Evolutionary conservation across 2,329 filamentous ascomycete species (phyloP).

Genomic region (Alternaria sp.): DNA sequence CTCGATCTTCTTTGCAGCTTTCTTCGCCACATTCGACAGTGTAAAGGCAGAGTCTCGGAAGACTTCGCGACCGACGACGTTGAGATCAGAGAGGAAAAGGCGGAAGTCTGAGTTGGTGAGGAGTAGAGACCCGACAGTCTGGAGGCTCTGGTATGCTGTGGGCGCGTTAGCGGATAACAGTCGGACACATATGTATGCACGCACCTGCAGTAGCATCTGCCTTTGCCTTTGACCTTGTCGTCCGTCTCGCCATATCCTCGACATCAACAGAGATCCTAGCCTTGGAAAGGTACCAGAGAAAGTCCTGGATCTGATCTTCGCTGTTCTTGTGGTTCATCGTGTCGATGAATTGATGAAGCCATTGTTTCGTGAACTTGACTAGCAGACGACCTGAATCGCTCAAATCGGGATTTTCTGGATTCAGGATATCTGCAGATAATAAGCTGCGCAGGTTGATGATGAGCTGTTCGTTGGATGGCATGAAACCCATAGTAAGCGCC

Average conservation of each 20-base stretch:
- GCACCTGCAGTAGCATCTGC: conserved; percentile 76
- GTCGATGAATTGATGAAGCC: conserved; percentile 82
- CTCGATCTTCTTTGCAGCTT: conserved; percentile 76
- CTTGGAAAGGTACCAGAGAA: conserved; percentile 83
- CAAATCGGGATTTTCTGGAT: conserved; percentile 75
- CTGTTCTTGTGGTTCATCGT: conserved; percentile 83
- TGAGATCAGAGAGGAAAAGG: conserved; percentile 81
- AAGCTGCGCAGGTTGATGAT: conserved; percentile 82
- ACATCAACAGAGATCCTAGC: conserved; percentile 75
- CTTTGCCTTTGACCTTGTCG: conserved; percentile 68
- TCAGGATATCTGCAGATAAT: conserved; percentile 79
- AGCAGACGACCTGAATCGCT: conserved; percentile 80
- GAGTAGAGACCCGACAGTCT: conserved; percentile 83
- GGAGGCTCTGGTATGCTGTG: conserved; percentile 79
- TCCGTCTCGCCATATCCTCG: conserved; percentile 68
- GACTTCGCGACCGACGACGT: conserved; percentile 80
- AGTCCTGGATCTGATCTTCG: conserved; percentile 86
- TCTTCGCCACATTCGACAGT: conserved; percentile 76
- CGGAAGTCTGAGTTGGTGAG: conserved; percentile 91
- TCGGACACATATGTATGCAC: conserved; percentile 23
- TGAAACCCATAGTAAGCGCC: conserved; percentile 82
- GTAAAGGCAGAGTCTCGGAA: conserved; percentile 87
- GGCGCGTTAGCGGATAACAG: conserved; percentile 26
- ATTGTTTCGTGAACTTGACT: conserved; percentile 74
- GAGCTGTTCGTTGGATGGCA: conserved; percentile 88